phyloP scores from a whole-genome alignment of 495 filamentous ascomycete genomes.

The Parachaetomium inaequale region DNA sequence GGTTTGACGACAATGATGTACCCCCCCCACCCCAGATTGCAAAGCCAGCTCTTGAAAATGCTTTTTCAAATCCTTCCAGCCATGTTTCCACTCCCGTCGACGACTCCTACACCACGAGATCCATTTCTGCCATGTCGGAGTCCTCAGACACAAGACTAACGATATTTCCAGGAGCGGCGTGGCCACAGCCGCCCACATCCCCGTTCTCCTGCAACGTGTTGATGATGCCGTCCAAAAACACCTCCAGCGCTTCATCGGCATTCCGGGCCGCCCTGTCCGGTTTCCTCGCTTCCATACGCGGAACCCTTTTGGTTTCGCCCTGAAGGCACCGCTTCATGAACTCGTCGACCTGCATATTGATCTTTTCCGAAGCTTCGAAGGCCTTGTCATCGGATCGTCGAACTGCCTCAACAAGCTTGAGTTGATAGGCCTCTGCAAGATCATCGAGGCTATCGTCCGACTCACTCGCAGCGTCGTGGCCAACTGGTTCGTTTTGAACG shows the following conservation, averaged over 20 bases:
- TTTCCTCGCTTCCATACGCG: not conserved
- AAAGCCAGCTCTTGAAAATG: no score
- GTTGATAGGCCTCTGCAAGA: slow-evolving; percentile 1
- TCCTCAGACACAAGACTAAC: not conserved
- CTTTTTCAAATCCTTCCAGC: no score
- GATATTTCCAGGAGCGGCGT: not conserved
- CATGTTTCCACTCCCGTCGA: no score
- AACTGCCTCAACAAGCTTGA: not conserved
- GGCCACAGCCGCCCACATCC: not conserved
- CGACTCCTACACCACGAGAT: not conserved
- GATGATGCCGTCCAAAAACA: slow-evolving; percentile 3
- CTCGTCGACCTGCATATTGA: slow-evolving; percentile 6
- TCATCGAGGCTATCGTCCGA: not conserved
- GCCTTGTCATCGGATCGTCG: not conserved
- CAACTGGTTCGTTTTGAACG: not conserved
- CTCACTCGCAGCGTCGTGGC: not conserved
- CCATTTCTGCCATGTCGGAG: not conserved
- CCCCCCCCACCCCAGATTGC: no score
- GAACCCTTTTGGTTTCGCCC: not conserved
- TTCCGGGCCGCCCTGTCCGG: not conserved
- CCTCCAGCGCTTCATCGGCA: slow-evolving; percentile 13
- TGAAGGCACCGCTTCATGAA: slow-evolving; percentile 14
- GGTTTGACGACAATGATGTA: no score
- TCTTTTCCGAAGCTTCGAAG: not conserved
- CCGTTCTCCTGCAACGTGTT: not conserved